Base-by-base conservation (phyloP, 176 grass and related monocot genomes). In the Poa annua region DNA sequence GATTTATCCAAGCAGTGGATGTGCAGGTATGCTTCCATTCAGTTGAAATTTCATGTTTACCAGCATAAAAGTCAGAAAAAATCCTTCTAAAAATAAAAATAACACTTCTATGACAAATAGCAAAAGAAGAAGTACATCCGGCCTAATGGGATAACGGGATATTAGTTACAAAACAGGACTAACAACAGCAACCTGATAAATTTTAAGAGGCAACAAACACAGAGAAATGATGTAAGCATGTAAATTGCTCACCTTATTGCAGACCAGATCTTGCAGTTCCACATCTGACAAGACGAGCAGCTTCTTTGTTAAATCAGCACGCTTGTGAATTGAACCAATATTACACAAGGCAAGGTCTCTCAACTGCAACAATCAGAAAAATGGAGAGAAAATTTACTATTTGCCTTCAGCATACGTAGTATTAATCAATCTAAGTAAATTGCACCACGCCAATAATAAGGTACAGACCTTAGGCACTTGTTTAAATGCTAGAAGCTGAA, bases 281-380 rank as follows among this genome's bases (percentile, higher is more conserved):
- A 87, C 81, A 55, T 93, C 89, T 29, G 96, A 96, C 66, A 99
- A 87, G 66, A 96, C 83, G 83, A 93, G 90, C 75, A 99, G 80
- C 71, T 94, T 99, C 88, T 99, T 99, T 62, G 78, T 76, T 74
- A 99, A 85, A 84, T 99, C 93, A 77, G 85, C 89, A 68, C 93
- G 96, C 71, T 96, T 99, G 77, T 99, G 87, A 38, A 99, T 95
- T 78, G 96, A 84, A 92, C 93, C 91, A 84, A 99, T 99, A 75
- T 93, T 96, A 87, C 79, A 99, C 64, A 92, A 79, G 63, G 93
- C 77, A 81, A 99, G 91, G 82, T 96, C 91, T 45, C 89, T 65
- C 51, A 99, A 71, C 96, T 99, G 70, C 47, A 84, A 65, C 26
- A 80, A 80, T 70, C 22, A 72, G 29, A 75, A 75, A 80, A 66